Base-by-base conservation (phyloP, 1,284 basidiomycete species). In the Ganoderma leucocontextum region DNA sequence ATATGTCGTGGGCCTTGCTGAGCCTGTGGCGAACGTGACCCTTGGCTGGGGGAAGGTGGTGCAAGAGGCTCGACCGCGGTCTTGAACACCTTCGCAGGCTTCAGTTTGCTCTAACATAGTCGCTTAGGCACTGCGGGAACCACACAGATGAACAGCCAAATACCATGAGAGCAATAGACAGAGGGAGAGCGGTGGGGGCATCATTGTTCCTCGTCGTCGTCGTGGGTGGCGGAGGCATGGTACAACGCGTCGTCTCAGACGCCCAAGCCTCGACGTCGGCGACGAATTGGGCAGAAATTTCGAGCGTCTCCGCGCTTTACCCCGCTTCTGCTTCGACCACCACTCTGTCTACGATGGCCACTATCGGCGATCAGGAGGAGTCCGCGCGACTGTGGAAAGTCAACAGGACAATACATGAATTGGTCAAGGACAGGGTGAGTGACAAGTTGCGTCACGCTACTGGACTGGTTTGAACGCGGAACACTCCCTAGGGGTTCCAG, bases 381-480 rank as follows among this genome's bases (percentile, higher is more conserved):
- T 86, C 88, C 64, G 90, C 95, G 63, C 91, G 92, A 77, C 86
- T 99, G 76, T 99, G 96, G 95, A 93, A 97, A 78, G 96, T 99
- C 72, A 97, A 97, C 82, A 86, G 95, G 76, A 99, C 98, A 53
- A 94, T 98, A 64, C 96, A 99, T 80, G 98, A 99, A 83, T 91
- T 99, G 67, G 95, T 97, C 69, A 90, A 92, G 78, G 98, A 99
- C 81, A 89, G 97, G 83, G 92, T 93, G 73, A 82, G 88, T 47
- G 36, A 38, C 61, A 22, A 15, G 58, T 15, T 60, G 58, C 58
- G 42, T 41, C 47, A n/a, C 22, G 44, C 33, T 13, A 53, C 42
- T 60, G 12, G 9, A 25, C 7, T 49, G 22, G 33, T 36, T 29
- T 53, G 1, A 47, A 15, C 53, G 42, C 13, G 53, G 58, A 55